phyloP scores from a whole-genome alignment of 805 yeast species.

The Cyberlindnera bimundalis region DNA sequence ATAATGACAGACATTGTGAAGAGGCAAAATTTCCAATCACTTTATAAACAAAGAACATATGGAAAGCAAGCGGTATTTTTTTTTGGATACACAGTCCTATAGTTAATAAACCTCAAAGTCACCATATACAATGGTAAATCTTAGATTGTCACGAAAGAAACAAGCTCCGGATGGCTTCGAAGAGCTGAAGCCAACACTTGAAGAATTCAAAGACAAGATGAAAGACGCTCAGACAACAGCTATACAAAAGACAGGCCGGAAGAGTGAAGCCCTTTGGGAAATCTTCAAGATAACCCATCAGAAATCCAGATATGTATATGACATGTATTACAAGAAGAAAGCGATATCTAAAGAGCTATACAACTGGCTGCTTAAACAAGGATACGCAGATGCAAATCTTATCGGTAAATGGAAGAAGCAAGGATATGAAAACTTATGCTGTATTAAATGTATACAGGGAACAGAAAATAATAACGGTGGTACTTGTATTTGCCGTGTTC shows the following conservation, averaged over 20 bases:
- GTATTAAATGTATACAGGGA: slow-evolving; percentile 70
- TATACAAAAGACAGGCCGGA: slow-evolving; percentile 39
- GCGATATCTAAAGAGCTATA: slow-evolving; percentile 65
- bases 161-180: slow-evolving; percentile 73
- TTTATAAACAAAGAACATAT: too few relatives aligned
- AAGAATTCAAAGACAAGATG: slow-evolving; percentile 54
- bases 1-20: background rate
- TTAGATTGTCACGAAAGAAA: slow-evolving; percentile 38
- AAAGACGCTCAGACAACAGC: slow-evolving; percentile 47
- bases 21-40: background rate
- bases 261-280: slow-evolving; percentile 63
- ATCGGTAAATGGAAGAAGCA: slow-evolving; percentile 83
- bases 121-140: slow-evolving; percentile 43
- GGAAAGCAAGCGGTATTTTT: too few relatives aligned
- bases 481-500: slow-evolving; percentile 85
- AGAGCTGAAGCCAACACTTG: slow-evolving; percentile 62
- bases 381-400: slow-evolving; percentile 61
- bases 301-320: slow-evolving; percentile 71
- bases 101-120: too few relatives aligned
- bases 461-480: slow-evolving; percentile 59
- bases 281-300: slow-evolving; percentile 70
- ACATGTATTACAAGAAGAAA: slow-evolving; percentile 66
- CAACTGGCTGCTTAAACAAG: slow-evolving; percentile 66
- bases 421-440: slow-evolving; percentile 86
- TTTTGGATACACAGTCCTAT: too few relatives aligned